A percentile compares a stretch with the other conserved stretches of the same genome.
phyloP scores from a whole-genome alignment of 2,329 filamentous ascomycete species.

The Trichoderma aggressivum region DNA sequence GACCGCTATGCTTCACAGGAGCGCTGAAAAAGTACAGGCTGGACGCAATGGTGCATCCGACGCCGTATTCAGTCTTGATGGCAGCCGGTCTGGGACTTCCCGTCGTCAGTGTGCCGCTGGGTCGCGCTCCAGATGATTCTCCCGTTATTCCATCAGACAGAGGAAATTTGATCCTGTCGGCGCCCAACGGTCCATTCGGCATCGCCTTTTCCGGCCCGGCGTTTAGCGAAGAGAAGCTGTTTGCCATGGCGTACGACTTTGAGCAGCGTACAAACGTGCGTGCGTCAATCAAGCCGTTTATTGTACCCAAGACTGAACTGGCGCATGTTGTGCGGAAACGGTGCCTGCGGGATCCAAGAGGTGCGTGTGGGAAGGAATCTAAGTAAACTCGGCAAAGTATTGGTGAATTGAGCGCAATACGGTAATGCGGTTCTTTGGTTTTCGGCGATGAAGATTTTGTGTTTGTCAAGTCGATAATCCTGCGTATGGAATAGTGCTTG shows the following conservation, averaged over 20 bases:
- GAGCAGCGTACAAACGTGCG: constrained; percentile 53
- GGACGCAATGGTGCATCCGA: neutral
- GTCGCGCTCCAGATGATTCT: neutral
- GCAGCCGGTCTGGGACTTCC: neutral
- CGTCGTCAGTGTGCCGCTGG: neutral
- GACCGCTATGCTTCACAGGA: neutral
- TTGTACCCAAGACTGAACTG: constrained; percentile 32
- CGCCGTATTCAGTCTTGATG: neutral
- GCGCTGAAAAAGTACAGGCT: neutral
- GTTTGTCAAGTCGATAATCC: neutral
- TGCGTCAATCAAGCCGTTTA: constrained; percentile 27
- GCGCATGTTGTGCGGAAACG: constrained; percentile 22
- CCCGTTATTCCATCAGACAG: constrained; percentile 41
- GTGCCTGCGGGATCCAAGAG: neutral
- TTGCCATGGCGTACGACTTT: constrained; percentile 65
- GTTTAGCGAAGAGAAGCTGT: constrained; percentile 60
- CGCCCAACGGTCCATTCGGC: constrained; percentile 58
- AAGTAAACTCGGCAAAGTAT: neutral
- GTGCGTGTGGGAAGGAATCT: neutral
- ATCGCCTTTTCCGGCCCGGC: constrained; percentile 59
- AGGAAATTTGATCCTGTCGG: constrained; percentile 50
- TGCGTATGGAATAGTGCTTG: neutral
- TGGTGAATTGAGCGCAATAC: neutral
- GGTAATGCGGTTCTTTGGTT: neutral
- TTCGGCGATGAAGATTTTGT: neutral